Evolutionary conservation across 2,329 filamentous ascomycete species (phyloP), one percentile per base, ranked within the genome.

Genomic region (Arthrobotrys entomopaga): DNA sequence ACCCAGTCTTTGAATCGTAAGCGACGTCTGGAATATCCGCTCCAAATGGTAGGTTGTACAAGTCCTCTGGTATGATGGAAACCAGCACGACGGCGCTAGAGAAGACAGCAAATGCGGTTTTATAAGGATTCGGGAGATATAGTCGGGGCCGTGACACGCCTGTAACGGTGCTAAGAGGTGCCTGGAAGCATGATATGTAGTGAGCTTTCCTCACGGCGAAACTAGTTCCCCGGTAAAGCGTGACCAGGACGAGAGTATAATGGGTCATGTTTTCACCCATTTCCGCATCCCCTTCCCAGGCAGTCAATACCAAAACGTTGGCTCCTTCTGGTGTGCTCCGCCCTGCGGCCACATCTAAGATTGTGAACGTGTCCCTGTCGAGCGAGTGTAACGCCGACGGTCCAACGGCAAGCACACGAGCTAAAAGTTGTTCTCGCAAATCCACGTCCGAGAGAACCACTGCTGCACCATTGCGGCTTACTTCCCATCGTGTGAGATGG

Each of bases 401-500:
- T 15, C 63, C 38, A 50, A 69, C 59, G 24, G 65, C 20, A 26
- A 85, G 24, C 19, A 65, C 70, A 11, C 70, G 63, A 20, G 63
- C 81, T 15, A 89, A 80, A 40, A 97, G 85, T 2, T 86, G 82
- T 20, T 89, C 87, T 65, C 88, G 87, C 67, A 89, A 84, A 80
- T 96, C 91, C 20, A 89, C 84, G 75, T 94, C 91, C 24, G 86
- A 86, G 53, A 90, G 86, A 54, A 92, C 85, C 49, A 91, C 88
- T 79, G 93, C 89, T 77, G 93, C 91, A 38, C 93, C 93, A 74
- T 91, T 91, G 81, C 94, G 92, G 79, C 94, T 92, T 49, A 97
- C 86, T 79, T 90, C 91, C 95, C 95, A 99, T 6, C 90, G 86
- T 78, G 96, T 90, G 24, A 99, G 83, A 69, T 89, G 87, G 26